These are phyloP conservation scores for Sphaerulina populicola DNA, from an alignment of 2,329 filamentous ascomycete species.

Conservation along the genomic window DNA sequence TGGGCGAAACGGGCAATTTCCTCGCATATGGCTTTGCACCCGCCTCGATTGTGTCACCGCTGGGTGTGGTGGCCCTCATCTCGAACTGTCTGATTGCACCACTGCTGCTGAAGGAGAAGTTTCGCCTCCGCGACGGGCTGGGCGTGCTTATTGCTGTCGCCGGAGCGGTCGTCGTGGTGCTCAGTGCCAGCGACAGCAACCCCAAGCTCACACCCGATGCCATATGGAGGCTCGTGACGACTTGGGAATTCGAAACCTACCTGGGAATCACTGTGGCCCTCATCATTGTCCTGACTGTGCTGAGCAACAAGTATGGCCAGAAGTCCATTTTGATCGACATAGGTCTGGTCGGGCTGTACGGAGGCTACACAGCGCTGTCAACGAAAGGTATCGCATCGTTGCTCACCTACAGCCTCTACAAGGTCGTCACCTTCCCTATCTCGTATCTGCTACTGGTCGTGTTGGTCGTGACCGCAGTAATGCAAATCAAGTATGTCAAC, in stretches of 20 bases:
- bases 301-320: conserved; percentile 74
- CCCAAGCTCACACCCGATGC: conserved; percentile 84
- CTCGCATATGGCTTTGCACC: conserved; percentile 95
- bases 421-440: conserved; percentile 82
- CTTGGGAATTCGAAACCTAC: conserved; percentile 85
- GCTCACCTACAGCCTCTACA: conserved; percentile 81
- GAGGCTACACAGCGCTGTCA: conserved; percentile 94
- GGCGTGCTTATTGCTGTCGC: conserved; percentile 80
- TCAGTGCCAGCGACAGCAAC: conserved; percentile 83
- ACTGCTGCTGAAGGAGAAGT: conserved; percentile 82
- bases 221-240: conserved; percentile 81
- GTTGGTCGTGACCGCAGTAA: conserved; percentile 73
- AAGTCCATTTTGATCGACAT: conserved; percentile 85
- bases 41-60: conserved; percentile 89
- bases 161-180: conserved; percentile 83
- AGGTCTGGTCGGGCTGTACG: conserved; percentile 86
- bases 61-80: conserved; percentile 92
- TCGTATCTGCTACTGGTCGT: conserved; percentile 78
- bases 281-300: conserved; percentile 70
- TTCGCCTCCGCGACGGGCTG: conserved; percentile 74
- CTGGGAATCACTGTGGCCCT: conserved; percentile 64
- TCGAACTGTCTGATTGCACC: conserved; percentile 97
- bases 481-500: conserved; percentile 97
- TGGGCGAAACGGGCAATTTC: conserved; percentile 94
- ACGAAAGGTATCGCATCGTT: conserved; percentile 96